phyloP scores from a whole-genome alignment of 2,329 filamentous ascomycete species.

The Colletotrichum sp. region DNA sequence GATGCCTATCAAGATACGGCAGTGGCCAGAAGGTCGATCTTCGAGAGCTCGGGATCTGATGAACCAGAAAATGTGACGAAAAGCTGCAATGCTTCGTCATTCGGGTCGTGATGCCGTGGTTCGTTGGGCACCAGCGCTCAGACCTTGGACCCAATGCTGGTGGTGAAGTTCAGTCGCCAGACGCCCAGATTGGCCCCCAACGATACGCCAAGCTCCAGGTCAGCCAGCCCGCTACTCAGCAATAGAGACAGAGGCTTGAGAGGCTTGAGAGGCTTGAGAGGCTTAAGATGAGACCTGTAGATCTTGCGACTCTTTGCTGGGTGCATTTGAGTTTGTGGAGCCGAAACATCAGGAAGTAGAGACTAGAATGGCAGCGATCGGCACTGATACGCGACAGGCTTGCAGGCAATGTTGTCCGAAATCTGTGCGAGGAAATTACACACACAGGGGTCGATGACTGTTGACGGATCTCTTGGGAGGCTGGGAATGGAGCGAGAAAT shows the following conservation, averaged over 20 bases:
- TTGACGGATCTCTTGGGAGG: background rate
- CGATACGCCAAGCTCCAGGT: background rate
- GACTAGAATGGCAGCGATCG: constrained; percentile 6
- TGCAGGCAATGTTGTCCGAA: constrained; percentile 3
- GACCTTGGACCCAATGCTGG: background rate
- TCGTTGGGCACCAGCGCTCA: constrained; percentile 13
- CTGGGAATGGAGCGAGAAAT: background rate
- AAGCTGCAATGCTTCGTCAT: background rate
- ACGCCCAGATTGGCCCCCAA: background rate
- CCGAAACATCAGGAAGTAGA: constrained; percentile 3
- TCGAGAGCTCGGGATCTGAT: background rate
- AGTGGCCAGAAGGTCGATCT: background rate
- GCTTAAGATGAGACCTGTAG: constrained; percentile 19
- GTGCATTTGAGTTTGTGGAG: constrained; percentile 12
- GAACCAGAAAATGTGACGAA: background rate
- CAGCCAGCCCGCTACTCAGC: background rate
- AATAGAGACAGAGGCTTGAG: constrained; percentile 1
- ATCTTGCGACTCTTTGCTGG: constrained; percentile 8
- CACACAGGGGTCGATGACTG: background rate
- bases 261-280: constrained; percentile 14
- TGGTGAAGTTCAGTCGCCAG: background rate
- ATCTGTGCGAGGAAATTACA: constrained; percentile 12
- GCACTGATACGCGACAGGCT: background rate
- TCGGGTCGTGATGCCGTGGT: background rate
- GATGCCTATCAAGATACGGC: background rate